These are phyloP conservation scores for Urostyla sp. DNA, from an alignment of 73 alveolate genomes.

Conservation along the genomic window DNA sequence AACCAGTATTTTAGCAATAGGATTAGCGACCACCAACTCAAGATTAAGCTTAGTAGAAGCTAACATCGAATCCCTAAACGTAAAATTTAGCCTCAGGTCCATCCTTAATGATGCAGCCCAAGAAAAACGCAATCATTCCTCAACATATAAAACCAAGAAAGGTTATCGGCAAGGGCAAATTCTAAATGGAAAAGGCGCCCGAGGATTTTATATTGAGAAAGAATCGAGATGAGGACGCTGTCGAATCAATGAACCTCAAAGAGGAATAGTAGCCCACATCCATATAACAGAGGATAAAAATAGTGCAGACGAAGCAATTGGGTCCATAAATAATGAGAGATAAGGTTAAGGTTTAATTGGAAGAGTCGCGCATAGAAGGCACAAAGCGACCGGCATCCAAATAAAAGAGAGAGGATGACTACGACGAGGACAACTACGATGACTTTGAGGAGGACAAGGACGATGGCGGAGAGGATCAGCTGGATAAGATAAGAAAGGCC, in stretches of 20 bases:
- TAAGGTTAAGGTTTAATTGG: constrained; percentile 2
- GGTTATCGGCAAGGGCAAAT: neutral
- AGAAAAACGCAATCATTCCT: too few relatives aligned
- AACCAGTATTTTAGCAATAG: too few relatives aligned
- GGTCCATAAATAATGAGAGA: constrained; percentile 40
- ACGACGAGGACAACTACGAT: constrained; percentile 55
- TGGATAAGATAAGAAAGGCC: constrained; percentile 34
- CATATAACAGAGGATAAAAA: neutral
- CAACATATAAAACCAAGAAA: too few relatives aligned
- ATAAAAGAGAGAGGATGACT: constrained; percentile 8
- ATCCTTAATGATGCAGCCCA: neutral
- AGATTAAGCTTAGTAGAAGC: neutral
- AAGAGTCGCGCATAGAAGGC: constrained; percentile 16
- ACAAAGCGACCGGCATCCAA: constrained; percentile 13
- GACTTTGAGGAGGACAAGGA: constrained; percentile 57
- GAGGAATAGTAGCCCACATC: neutral
- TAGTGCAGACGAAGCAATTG: neutral
- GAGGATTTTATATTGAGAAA: neutral
- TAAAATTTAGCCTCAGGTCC: neutral
- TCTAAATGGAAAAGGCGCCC: neutral
- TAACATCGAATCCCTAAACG: neutral
- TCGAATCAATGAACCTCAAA: neutral
- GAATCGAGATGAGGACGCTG: neutral
- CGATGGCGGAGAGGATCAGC: constrained; percentile 53
- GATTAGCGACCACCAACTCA: too few relatives aligned